These are phyloP conservation scores for Coelastrella sp. DNA, from an alignment of 139 green algal genomes.

Conservation along the genomic window DNA sequence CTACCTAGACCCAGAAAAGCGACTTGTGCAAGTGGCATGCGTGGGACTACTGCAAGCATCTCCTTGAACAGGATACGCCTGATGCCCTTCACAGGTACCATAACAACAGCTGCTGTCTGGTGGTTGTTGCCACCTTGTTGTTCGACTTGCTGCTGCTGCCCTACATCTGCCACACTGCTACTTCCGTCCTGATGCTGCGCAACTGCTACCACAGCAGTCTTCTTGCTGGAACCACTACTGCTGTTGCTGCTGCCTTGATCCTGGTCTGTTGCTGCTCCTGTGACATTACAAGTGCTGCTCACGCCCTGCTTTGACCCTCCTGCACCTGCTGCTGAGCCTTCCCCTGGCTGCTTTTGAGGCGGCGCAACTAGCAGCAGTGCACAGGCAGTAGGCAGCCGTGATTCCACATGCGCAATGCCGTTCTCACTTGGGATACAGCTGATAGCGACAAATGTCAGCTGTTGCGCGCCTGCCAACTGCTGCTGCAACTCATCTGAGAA, in stretches of 20 bases:
- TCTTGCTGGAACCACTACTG: background rate
- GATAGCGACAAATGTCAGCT: background rate
- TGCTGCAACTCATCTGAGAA: background rate
- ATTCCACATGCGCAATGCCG: background rate
- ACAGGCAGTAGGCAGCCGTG: background rate
- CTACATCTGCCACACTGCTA: background rate
- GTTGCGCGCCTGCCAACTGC: background rate
- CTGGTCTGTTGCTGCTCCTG: background rate
- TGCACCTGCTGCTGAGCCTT: background rate
- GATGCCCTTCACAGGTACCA: background rate
- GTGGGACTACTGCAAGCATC: background rate
- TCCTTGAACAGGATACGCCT: background rate
- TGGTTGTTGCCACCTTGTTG: background rate
- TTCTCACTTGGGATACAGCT: background rate
- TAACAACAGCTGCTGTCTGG: background rate
- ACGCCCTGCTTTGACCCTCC: background rate
- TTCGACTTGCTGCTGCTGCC: background rate
- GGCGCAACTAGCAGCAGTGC: background rate
- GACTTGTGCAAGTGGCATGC: background rate
- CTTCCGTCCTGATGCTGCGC: background rate
- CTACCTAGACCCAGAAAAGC: background rate
- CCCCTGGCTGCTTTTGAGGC: background rate
- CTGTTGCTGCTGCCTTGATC: background rate
- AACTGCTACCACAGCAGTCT: background rate
- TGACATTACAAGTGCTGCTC: background rate